Conservation (phyloP, 2,329 filamentous ascomycete genomes). For the Cladobotryum mycophilum region DNA sequence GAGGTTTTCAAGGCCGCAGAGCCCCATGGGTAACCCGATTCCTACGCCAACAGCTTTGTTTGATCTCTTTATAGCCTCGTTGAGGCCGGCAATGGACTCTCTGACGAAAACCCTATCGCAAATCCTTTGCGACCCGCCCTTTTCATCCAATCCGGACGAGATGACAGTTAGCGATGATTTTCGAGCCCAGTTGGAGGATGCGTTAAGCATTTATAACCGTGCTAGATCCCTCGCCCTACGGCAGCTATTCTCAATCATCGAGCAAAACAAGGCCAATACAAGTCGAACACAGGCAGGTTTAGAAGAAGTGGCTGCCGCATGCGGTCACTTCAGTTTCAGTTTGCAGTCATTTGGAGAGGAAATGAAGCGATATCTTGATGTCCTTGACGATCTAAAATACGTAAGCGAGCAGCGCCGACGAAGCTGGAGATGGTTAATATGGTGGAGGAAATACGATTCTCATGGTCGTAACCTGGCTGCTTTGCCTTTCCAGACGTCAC, state of each 20-base stretch:
- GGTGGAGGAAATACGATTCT: slow-evolving; percentile 50
- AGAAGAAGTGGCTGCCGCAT: slow-evolving; percentile 87
- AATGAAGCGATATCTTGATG: slow-evolving; percentile 69
- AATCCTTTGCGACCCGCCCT: slow-evolving; percentile 76
- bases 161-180: slow-evolving; percentile 65
- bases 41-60: slow-evolving; percentile 67
- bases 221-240: slow-evolving; percentile 67
- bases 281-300: slow-evolving; percentile 75
- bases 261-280: slow-evolving; percentile 55
- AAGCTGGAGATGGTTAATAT: slow-evolving; percentile 72
- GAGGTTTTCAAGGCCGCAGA: slow-evolving; percentile 1
- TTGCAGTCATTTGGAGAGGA: slow-evolving; percentile 82
- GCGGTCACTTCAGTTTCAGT: slow-evolving; percentile 86
- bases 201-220: slow-evolving; percentile 64
- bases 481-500: slow-evolving; percentile 15
- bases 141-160: slow-evolving; percentile 38
- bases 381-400: slow-evolving; percentile 74
- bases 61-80: slow-evolving; percentile 72
- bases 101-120: slow-evolving; percentile 76
- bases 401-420: slow-evolving; percentile 53
- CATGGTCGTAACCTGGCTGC: slow-evolving; percentile 11
- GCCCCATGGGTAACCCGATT: slow-evolving; percentile 15
- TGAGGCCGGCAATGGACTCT: slow-evolving; percentile 87
- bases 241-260: slow-evolving; percentile 68
- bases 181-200: slow-evolving; percentile 65